Conservation (phyloP, 2,329 filamentous ascomycete species). For the Ascochyta koolunga region DNA sequence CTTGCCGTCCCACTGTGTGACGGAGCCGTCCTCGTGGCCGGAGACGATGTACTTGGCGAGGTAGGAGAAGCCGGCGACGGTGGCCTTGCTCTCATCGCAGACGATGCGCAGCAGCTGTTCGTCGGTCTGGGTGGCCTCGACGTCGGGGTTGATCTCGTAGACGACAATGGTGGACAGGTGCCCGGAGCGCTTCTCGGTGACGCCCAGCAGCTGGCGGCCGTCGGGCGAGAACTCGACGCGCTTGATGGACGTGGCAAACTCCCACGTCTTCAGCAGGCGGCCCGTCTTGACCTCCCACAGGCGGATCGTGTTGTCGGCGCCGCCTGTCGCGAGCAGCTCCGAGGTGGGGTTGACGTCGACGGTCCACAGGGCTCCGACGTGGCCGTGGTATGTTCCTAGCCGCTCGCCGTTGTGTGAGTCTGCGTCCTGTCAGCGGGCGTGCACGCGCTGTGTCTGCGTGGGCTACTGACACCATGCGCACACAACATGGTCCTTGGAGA, state of each 20-base stretch:
- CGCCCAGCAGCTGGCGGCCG: slow-evolving; percentile 85
- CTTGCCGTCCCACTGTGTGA: slow-evolving; percentile 92
- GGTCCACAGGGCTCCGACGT: slow-evolving; percentile 98
- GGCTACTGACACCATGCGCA: slow-evolving; percentile 77
- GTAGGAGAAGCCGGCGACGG: slow-evolving; percentile 96
- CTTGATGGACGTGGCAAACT: slow-evolving; percentile 96
- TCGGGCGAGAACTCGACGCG: slow-evolving; percentile 97
- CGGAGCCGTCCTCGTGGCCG: slow-evolving; percentile 92
- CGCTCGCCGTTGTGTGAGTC: slow-evolving; percentile 95
- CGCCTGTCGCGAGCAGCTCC: slow-evolving; percentile 90
- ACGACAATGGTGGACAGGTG: slow-evolving; percentile 94
- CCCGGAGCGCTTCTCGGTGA: slow-evolving; percentile 98
- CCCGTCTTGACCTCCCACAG: slow-evolving; percentile 96
- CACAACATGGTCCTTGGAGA: slow-evolving; percentile 93
- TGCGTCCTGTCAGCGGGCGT: slow-evolving; percentile 32
- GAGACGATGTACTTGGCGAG: slow-evolving; percentile 95
- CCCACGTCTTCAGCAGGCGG: slow-evolving; percentile 94
- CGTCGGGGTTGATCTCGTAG: slow-evolving; percentile 84
- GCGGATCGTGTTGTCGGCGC: slow-evolving; percentile 97
- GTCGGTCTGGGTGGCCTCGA: slow-evolving; percentile 80
- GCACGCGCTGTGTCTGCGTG: slow-evolving; percentile 1
- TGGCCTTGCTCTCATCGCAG: slow-evolving; percentile 90
- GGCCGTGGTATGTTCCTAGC: slow-evolving; percentile 90
- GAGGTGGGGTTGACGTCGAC: slow-evolving; percentile 94
- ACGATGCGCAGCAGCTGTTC: slow-evolving; percentile 87